phyloP scores from a whole-genome alignment of 371 early-diverging fungal species.

The Mortierella sp. region DNA sequence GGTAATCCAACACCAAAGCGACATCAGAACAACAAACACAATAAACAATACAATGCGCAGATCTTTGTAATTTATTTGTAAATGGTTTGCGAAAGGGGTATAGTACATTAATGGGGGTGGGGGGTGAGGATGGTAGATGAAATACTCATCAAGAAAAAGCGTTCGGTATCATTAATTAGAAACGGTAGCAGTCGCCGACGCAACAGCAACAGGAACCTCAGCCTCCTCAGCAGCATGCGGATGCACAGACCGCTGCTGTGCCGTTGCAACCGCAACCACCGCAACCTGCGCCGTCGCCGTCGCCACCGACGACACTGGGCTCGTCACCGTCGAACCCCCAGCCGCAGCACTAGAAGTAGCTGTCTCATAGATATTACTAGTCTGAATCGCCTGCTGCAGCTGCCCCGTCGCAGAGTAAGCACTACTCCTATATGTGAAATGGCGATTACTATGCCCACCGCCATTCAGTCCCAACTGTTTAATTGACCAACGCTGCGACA shows the following conservation, averaged over 20 bases:
- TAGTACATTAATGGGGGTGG: not conserved
- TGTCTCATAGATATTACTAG: slow-evolving; percentile 52
- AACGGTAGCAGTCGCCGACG: not conserved
- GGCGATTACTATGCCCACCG: slow-evolving; percentile 26
- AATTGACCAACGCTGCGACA: slow-evolving; percentile 57
- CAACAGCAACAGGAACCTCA: not conserved
- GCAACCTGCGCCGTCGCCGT: not conserved
- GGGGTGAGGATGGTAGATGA: too few species aligned
- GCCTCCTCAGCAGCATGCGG: not conserved
- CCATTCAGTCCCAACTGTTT: slow-evolving; percentile 50
- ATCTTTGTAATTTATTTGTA: too few species aligned
- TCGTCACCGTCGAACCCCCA: not conserved
- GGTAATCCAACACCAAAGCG: not conserved
- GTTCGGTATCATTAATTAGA: not conserved
- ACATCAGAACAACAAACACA: not conserved
- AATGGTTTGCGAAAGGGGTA: not conserved
- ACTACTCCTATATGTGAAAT: slow-evolving; percentile 36
- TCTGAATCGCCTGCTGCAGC: slow-evolving; percentile 53
- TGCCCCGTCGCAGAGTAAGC: slow-evolving; percentile 27
- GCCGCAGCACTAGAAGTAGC: not conserved
- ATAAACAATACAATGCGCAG: not conserved
- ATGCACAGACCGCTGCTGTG: not conserved
- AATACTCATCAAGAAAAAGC: not conserved
- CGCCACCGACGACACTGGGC: not conserved
- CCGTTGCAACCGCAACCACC: not conserved